Evolutionary conservation across 1,284 basidiomycete genomes (phyloP).

Genomic region (Microbotryum intermedium): DNA sequence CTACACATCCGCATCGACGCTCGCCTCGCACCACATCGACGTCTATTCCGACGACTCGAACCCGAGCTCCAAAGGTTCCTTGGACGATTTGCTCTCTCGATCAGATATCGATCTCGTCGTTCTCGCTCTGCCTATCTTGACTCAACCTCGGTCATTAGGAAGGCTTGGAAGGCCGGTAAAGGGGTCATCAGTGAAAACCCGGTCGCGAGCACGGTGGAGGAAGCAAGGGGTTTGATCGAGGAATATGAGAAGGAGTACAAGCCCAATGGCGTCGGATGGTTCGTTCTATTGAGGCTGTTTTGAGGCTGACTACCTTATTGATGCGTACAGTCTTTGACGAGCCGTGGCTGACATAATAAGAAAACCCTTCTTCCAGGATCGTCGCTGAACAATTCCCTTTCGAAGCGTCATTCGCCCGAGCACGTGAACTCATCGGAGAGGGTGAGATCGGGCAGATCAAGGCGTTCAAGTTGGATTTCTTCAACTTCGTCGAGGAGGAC

Average conservation of each 20-base stretch:
- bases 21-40: slow-evolving; percentile 36
- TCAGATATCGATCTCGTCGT: slow-evolving; percentile 62
- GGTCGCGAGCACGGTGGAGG: slow-evolving; percentile 59
- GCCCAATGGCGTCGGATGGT: slow-evolving; percentile 65
- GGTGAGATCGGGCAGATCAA: slow-evolving; percentile 58
- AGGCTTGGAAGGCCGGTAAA: slow-evolving; percentile 55
- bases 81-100: slow-evolving; percentile 58
- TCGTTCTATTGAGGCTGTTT: too few species aligned
- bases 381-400: slow-evolving; percentile 44
- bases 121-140: slow-evolving; percentile 64
- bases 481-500: slow-evolving; percentile 50
- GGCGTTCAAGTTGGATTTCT: slow-evolving; percentile 53
- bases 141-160: slow-evolving; percentile 61
- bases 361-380: slow-evolving; percentile 1
- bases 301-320: slow-evolving; percentile 62
- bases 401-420: slow-evolving; percentile 53
- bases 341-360: too few species aligned
- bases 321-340: too few species aligned
- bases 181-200: slow-evolving; percentile 81
- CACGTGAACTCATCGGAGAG: slow-evolving; percentile 48
- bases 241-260: slow-evolving; percentile 57
- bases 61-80: slow-evolving; percentile 37
- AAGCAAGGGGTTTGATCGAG: slow-evolving; percentile 56
- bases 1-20: slow-evolving; percentile 1
- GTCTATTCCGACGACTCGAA: slow-evolving; percentile 51